Evolutionary conservation across 2,329 filamentous ascomycete genomes (phyloP).

Genomic region (Calonectria pseudoreteaudii): DNA sequence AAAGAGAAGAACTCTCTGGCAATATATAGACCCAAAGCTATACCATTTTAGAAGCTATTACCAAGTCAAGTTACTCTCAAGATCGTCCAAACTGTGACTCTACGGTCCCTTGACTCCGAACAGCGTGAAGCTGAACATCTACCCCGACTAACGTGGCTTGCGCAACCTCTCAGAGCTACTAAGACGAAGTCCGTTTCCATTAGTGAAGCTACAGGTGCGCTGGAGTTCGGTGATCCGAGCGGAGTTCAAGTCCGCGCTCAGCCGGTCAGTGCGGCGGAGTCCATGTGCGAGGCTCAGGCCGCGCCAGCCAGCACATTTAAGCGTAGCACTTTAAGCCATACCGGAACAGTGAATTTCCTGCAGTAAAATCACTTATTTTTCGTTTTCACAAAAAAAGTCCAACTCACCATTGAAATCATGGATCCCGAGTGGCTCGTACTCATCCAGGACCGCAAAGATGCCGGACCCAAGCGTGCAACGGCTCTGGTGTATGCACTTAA

Average conservation of each 20-base stretch:
- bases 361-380: not conserved
- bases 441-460: not conserved
- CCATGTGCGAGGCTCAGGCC: not conserved
- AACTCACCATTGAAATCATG: not conserved
- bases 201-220: not conserved
- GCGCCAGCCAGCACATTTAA: not conserved
- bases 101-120: not conserved
- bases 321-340: no score
- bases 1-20: not conserved
- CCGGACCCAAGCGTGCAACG: not conserved
- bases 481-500: not conserved
- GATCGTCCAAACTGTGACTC: not conserved
- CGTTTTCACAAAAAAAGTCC: not conserved
- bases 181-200: not conserved
- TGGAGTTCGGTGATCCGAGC: not conserved
- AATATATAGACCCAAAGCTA: not conserved
- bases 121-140: not conserved
- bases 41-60: no score
- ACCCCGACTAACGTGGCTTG: not conserved
- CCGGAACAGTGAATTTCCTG: no score
- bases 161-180: not conserved
- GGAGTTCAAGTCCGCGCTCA: not conserved
- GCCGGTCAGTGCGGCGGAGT: not conserved
- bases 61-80: not conserved
- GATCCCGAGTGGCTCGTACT: not conserved